These are phyloP conservation scores for Umbelopsis vinacea DNA, from an alignment of 192 early-diverging fungal species.

Conservation along the genomic window DNA sequence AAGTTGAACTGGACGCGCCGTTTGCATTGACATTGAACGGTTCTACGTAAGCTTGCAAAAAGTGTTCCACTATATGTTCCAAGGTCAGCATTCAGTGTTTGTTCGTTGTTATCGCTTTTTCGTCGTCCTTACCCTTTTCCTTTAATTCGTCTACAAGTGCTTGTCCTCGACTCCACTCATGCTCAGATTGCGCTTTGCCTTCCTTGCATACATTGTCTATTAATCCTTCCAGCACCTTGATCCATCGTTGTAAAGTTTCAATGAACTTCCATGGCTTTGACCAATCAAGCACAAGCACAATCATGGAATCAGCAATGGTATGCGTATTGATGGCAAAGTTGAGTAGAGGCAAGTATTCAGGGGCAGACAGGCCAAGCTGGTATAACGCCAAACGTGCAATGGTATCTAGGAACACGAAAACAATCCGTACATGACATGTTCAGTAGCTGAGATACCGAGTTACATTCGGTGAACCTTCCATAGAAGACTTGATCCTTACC, in stretches of 20 bases:
- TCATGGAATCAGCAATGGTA: constrained; percentile 63
- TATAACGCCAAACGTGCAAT: constrained; percentile 80
- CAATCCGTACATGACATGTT: not conserved
- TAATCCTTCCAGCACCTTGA: constrained; percentile 64
- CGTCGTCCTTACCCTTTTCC: constrained; percentile 54
- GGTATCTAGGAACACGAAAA: constrained; percentile 45
- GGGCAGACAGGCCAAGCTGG: constrained; percentile 74
- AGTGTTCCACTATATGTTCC: constrained; percentile 59
- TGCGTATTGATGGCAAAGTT: constrained; percentile 72
- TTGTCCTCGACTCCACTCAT: constrained; percentile 66
- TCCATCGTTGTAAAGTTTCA: constrained; percentile 79
- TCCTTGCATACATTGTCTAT: constrained; percentile 60
- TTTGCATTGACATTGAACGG: constrained; percentile 31
- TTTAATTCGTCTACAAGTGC: constrained; percentile 72
- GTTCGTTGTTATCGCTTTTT: not conserved
- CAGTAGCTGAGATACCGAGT: not conserved
- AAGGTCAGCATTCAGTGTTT: not conserved
- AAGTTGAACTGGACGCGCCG: constrained; percentile 30
- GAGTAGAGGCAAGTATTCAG: constrained; percentile 70
- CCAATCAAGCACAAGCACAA: constrained; percentile 91
- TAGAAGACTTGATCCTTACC: constrained; percentile 38
- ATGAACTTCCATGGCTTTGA: constrained; percentile 86
- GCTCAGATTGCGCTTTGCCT: constrained; percentile 46
- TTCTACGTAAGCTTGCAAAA: constrained; percentile 74
- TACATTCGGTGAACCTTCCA: constrained; percentile 27